Base-by-base conservation (phyloP, 148 eudicot genomes). In the Heliosperma pusillum region DNA sequence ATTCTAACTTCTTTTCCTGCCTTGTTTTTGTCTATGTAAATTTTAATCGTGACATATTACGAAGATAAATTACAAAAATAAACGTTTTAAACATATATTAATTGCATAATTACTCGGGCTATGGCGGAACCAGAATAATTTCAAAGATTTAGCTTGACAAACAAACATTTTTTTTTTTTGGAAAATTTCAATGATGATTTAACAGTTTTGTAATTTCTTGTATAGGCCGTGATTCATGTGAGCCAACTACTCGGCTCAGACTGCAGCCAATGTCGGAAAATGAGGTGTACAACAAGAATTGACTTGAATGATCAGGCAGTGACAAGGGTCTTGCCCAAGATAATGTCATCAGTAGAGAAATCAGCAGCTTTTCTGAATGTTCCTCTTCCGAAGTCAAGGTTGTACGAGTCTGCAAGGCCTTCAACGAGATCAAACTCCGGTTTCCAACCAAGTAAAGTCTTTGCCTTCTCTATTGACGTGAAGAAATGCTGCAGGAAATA, bases 351-450 rank as follows among this genome's bases (percentile, higher is more conserved):
- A 7, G 97, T 92, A 21, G 87, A 73, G 89, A 95, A 95, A 85
- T 92, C 97, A 25, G 99, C 96, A 47, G 77, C 96, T 87, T 95
- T 92, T 66, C 99, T 86, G 86, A 83, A 95, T 5, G 96, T 92
- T 70, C 97, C 99, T 62, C 96, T 83, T 53, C 99, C 97, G 71
- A 89, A 95, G 75, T 95, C 99, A 52, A 95, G 89, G 83, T 83
- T 86, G 91, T 95, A 95, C 4, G 99, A 95, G 78, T 90, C 97
- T 17, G 93, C 73, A 0, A 95, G 90, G 21, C 99, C 99, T 79
- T 76, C 96, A 73, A 92, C 90, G 78, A 92, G 76, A 77, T 87
- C 89, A 60, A 79, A 92, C 24, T 95, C 96, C n/a, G 99, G 97
- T 61, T 67, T 76, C 96, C 82, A 89, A 22, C 94, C 99, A 0